Conservation (phyloP, 164 flowering plant species). For the Dillenia turbinata region DNA sequence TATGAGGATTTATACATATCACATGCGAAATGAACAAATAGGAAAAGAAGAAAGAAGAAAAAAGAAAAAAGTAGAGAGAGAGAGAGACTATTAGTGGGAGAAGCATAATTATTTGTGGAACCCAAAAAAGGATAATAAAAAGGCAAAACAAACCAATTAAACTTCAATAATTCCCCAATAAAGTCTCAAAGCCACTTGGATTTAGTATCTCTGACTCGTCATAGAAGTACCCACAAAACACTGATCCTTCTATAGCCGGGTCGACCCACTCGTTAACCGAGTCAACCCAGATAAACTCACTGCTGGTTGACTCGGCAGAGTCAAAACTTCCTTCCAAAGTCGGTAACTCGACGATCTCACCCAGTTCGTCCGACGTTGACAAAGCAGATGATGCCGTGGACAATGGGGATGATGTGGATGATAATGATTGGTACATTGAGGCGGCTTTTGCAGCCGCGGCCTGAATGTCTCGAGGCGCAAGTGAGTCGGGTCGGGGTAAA, state of each 20-base stretch:
- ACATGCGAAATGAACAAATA: too few relatives aligned
- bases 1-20: too few relatives aligned
- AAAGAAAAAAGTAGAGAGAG: background rate
- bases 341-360: constrained; percentile 65
- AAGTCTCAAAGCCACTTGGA: constrained; percentile 20
- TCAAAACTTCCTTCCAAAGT: constrained; percentile 34
- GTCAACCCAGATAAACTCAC: constrained; percentile 30
- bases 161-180: constrained; percentile 34
- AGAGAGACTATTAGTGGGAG: background rate
- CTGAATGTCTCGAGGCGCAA: constrained; percentile 58
- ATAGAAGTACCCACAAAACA: constrained; percentile 15
- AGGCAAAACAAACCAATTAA: background rate
- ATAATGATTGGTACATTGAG: constrained; percentile 34
- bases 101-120: background rate
- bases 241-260: constrained; percentile 21
- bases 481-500: constrained; percentile 58
- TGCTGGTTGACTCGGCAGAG: constrained; percentile 13
- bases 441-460: constrained; percentile 80
- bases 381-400: constrained; percentile 2
- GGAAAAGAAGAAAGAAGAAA: background rate
- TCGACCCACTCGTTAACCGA: constrained; percentile 34
- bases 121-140: background rate
- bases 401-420: constrained; percentile 15
- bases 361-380: constrained; percentile 39
- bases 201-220: constrained; percentile 17